Base-by-base conservation (phyloP, 306 rosid genomes). In the Rubus parviflorus region DNA sequence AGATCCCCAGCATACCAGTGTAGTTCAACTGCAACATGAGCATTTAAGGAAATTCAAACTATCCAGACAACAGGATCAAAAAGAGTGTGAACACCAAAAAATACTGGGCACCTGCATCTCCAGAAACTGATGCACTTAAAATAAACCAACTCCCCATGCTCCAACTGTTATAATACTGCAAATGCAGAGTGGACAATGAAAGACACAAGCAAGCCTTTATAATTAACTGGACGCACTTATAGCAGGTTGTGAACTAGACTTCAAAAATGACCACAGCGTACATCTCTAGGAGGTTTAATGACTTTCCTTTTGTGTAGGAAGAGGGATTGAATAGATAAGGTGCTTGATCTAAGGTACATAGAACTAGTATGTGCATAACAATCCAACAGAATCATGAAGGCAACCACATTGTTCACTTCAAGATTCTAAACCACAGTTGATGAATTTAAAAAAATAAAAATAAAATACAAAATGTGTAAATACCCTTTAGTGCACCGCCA, bases 31-130 rank as follows among this genome's bases (percentile, higher is more conserved):
- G 38, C 25, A 41, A 66, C 71, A 66, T 8, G 51, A 19, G 48
- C 35, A 0, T 12, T 41, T 7, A 40, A 10, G 25, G 71, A 66
- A 66, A 19, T n/a, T 66, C 7, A 66, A 66, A 66, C 17, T 42
- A 63, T 63, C n/a, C 35, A 64, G 47, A 8, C 14, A 37, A 12
- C 37, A 58, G 6, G 6, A 58, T 23, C 38, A 25, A 15, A 61
- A 5, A 30, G 4, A 23, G 67, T 61, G 67, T 61, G 40, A 61
- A 25, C 19, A 5, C 64, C 37, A 5, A 47, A 30, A 30, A 30
- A 69, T 22, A 47, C 19, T 68, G 51, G 74, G 74, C 73, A 14
- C 56, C 13, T 38, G 63, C 70, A 38, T 16, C 46, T 64, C 46
- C 12, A 37, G 45, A 14, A 37, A 63, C 68, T 14, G 22, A 63